Evolutionary conservation across 2,329 filamentous ascomycete species (phyloP), one percentile per base, ranked within the genome.

Genomic region (Davidsoniella virescens): DNA sequence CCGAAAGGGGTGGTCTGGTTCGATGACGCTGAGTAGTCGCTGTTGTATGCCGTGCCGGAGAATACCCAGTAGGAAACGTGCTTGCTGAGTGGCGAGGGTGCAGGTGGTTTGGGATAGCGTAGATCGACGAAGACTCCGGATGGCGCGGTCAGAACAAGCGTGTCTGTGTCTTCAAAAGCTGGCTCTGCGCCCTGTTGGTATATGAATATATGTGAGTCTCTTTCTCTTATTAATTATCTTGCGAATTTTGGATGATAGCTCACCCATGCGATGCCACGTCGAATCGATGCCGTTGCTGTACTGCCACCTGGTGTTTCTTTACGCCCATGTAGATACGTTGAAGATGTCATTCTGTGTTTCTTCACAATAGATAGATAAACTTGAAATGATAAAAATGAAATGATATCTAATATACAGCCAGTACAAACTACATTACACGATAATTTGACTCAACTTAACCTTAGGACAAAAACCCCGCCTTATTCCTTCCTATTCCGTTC

Each of bases 71-170:
- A 50, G 4, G 36, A 49, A 5, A 26, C 29, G 23, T 44, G 37
- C 7, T 40, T 26, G 3, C 36, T 4, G 4, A 37, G 12, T 17
- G 25, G 6, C 25, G 10, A 5, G 40, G 9, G 7, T 36, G 26
- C 4, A 2, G 9, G 25, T 7, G 16, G 14, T 20, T 26, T 47
- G 10, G 51, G 59, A 47, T 80, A 65, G 39, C 80, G 73, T 18
- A 82, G 59, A 57, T 84, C 80, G 37, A 83, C 72, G 58, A 80
- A 84, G 37, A 66, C 70, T 26, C 65, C 65, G 23, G 61, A 59
- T 1, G 75, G 72, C 2, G 76, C 76, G 0, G 80, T 83, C 43
- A 84, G 64, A 10, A 84, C 80, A 3, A 82, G 59, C 0, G 80
- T 83, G 1, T 47, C 44, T 9, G 52, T 53, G 38, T 46, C 38